Base-by-base conservation (phyloP, 768 basidiomycete species). In the Termitomyces titanicus region DNA sequence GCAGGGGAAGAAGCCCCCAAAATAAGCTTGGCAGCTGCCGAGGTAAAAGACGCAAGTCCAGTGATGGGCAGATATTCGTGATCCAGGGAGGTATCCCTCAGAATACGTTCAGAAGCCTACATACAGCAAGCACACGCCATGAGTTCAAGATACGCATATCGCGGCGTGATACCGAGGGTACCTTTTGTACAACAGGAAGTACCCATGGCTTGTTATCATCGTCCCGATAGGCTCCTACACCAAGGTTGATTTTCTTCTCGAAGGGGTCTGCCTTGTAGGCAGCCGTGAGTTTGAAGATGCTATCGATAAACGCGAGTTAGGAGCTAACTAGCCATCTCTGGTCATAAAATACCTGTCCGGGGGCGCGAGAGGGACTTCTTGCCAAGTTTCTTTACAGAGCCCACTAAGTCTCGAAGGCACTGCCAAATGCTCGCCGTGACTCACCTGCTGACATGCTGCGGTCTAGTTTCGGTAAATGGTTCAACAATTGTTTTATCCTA, bases 31-130 rank as follows among this genome's bases (percentile, higher is more conserved):
- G 88, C 92, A 6, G 95, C 94, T 6, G 86, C 86, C 53, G 79
- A 72, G 13, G 88, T 93, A 67, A 88, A 98, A 55, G 86, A 86
- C 35, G 88, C 82, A 39, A 96, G 77, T 15, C 95, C 95, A 29
- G 89, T 88, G 66, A 94, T 96, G 34, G 92, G 88, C 31, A 95
- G 84, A 68, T 95, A 96, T 74, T 94, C 94, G 65, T 95, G 93
- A 72, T 98, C 92, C 58, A 93, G 74, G 42, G 77, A 72, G 33
- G 84, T 82, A 66, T 92, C 84, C 59, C 74, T 80, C 62, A 93
- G 68, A 44, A 95, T 72, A 53, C 80, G 80, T 51, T 81, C 72
- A 11, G 88, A 91, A 18, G 90, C 93, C 94, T 93, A 56, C 47
- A 20, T 37, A 54, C 25, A 45, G 18, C 12, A 10, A 45, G 18